Percentiles rank a stretch among this genome's conserved stretches.
Conservation (phyloP, 2,329 filamentous ascomycete species). For the Myriosclerotinia scirpicola region DNA sequence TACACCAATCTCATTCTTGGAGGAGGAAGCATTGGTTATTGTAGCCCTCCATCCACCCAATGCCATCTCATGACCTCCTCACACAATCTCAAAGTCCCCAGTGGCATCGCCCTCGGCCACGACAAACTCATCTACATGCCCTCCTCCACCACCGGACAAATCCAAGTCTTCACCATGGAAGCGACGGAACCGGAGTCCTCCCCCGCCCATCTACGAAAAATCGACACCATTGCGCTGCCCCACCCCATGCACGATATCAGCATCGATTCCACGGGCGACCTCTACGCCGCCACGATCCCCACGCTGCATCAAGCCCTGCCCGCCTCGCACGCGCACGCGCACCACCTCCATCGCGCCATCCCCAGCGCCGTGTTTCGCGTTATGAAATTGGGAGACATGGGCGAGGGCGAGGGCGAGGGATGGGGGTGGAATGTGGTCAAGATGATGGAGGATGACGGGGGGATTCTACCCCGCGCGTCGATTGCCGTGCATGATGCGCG, state of each 20-base stretch:
- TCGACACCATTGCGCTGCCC: constrained; percentile 36
- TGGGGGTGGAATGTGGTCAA: constrained; percentile 35
- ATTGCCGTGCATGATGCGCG: constrained; percentile 39
- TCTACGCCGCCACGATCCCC: constrained; percentile 42
- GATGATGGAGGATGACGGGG: constrained; percentile 42
- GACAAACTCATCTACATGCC: constrained; percentile 43
- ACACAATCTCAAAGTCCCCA: constrained; percentile 38
- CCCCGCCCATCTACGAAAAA: constrained; percentile 25
- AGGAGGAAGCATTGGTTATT: constrained; percentile 40
- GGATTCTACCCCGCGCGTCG: constrained; percentile 29
- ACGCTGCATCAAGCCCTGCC: constrained; percentile 34
- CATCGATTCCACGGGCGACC: constrained; percentile 41
- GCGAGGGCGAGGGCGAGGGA: constrained; percentile 30
- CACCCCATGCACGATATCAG: constrained; percentile 43
- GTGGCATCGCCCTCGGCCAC: constrained; percentile 39
- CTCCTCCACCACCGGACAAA: constrained; percentile 29
- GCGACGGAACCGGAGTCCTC: too few species aligned
- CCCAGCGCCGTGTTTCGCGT: constrained; percentile 37
- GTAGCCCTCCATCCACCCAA: constrained; percentile 28
- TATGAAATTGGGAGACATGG: constrained; percentile 26
- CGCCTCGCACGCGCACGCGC: too few species aligned
- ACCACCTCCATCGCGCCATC: too few species aligned
- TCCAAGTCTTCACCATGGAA: constrained; percentile 27
- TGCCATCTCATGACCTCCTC: constrained; percentile 37
- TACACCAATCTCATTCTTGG: constrained; percentile 30